Base-by-base conservation (phyloP, 352 stramenopile species). In the Pseudoperonospora humuli region DNA sequence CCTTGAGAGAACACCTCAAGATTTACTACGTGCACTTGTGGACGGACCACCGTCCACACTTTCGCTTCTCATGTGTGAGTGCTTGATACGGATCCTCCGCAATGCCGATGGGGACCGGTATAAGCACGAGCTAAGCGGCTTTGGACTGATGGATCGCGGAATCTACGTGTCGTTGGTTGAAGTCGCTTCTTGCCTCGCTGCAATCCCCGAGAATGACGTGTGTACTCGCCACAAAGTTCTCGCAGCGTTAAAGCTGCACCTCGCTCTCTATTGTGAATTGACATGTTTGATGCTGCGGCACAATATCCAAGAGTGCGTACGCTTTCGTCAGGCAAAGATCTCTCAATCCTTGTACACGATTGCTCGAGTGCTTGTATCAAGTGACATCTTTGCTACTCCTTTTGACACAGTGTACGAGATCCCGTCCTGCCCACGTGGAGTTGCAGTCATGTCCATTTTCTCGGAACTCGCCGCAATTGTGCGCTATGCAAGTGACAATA, bases 111-210 rank as follows among this genome's bases (percentile, higher is more conserved):
- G 66, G 3, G 20, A 41, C 2, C 59, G 38, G 2, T 84, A 71
- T 45, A 59, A 61, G 11, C 65, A 78, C 13, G 61, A 79, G 27
- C 43, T 91, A 7, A 68, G 73, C 19, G 49, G 54, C 1, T 80
- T 74, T 33, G 75, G 75, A 26, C 28, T 91, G 3, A 59, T 91
- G 17, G 78, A 91, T 28, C 57, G 75, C 23, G 75, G 71, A 0
- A 36, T 86, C 11, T 85, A 84, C 38, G 33, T 53, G 28, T 64
- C 67, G 37, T 41, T 89, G 15, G 51, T 64, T 8, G 69, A 79
- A 29, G 64, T 85, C 40, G 52, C 74, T 26, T 71, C 60, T 24
- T 63, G 51, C 0, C 43, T 85, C 7, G 61, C 32, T 14, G 45
- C 39, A 15, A 45, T 71, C 9, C 33, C 42, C 11, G 27, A 34